Evolutionary conservation across 805 yeast species (phyloP).

Genomic region (Spathaspora passalidarum): DNA sequence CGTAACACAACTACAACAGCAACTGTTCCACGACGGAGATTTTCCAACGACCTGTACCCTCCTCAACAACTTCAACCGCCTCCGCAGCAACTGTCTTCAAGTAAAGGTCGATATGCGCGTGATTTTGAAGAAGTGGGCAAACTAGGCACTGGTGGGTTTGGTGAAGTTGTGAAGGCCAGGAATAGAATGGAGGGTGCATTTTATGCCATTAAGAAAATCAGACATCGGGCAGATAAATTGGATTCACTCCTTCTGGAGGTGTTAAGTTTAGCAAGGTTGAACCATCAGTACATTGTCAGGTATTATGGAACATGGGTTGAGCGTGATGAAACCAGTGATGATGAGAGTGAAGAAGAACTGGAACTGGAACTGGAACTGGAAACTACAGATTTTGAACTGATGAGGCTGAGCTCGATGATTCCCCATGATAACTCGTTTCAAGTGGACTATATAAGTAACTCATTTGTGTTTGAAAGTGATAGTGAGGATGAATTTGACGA

Average conservation of each 20-base stretch:
- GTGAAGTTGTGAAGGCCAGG: constrained; percentile 97
- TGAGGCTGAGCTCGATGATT: constrained; percentile 18
- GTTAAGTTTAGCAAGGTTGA: constrained; percentile 82
- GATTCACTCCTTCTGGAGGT: constrained; percentile 87
- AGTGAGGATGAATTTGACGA: constrained; percentile 24
- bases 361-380: constrained; percentile 13
- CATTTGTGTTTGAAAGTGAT: constrained; percentile 51
- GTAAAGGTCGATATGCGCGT: constrained; percentile 72
- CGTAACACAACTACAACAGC: neutral
- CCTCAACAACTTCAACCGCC: constrained; percentile 1
- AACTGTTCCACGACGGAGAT: constrained; percentile 14
- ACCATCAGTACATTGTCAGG: constrained; percentile 93
- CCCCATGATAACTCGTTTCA: constrained; percentile 25
- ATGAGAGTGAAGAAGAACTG: constrained; percentile 15
- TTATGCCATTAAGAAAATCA: constrained; percentile 90
- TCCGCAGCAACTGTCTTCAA: neutral
- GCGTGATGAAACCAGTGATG: constrained; percentile 13
- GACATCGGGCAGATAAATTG: constrained; percentile 75
- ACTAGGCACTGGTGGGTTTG: constrained; percentile 93
- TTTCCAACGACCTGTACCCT: constrained; percentile 20
- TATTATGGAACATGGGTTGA: constrained; percentile 98
- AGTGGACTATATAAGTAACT: constrained; percentile 69
- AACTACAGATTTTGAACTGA: constrained; percentile 15
- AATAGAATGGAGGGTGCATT: constrained; percentile 91
- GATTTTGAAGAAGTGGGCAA: constrained; percentile 94